Percentiles rank a stretch among this genome's conserved stretches.
These are phyloP conservation scores for Phytophthora pisi DNA, from an alignment of 352 stramenopile species.

Conservation along the genomic window DNA sequence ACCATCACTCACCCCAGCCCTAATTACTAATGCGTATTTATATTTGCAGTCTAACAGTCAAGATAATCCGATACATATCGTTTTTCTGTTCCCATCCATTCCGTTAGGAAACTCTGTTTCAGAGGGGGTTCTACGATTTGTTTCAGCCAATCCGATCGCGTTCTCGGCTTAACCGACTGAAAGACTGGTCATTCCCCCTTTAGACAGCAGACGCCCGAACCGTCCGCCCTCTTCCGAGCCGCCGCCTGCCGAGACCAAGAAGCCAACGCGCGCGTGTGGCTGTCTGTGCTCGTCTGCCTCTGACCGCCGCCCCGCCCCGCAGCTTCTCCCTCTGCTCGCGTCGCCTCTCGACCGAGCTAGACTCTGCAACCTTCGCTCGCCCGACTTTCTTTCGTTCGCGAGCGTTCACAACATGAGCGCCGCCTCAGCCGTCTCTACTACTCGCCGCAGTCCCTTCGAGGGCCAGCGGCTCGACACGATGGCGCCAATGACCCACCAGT, in stretches of 20 bases:
- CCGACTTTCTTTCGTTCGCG: constrained; percentile 23
- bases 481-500: constrained; percentile 22
- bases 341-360: constrained; percentile 41
- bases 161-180: neutral
- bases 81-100: neutral
- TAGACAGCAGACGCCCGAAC: constrained; percentile 1
- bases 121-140: constrained; percentile 1
- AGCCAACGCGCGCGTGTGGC: constrained; percentile 31
- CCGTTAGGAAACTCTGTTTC: no score
- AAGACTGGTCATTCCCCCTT: constrained; percentile 23
- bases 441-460: neutral
- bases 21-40: constrained; percentile 2
- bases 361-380: constrained; percentile 38
- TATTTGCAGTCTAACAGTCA: constrained; percentile 1
- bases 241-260: constrained; percentile 22
- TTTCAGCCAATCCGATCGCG: constrained; percentile 6
- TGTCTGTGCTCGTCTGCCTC: constrained; percentile 47
- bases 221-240: constrained; percentile 8
- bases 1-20: neutral
- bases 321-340: constrained; percentile 37
- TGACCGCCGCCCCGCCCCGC: constrained; percentile 29
- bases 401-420: constrained; percentile 38
- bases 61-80: neutral
- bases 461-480: constrained; percentile 8
- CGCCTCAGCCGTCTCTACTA: constrained; percentile 35